Conservation (phyloP, 176 grass and related monocot species). For the Zizania latifolia region DNA sequence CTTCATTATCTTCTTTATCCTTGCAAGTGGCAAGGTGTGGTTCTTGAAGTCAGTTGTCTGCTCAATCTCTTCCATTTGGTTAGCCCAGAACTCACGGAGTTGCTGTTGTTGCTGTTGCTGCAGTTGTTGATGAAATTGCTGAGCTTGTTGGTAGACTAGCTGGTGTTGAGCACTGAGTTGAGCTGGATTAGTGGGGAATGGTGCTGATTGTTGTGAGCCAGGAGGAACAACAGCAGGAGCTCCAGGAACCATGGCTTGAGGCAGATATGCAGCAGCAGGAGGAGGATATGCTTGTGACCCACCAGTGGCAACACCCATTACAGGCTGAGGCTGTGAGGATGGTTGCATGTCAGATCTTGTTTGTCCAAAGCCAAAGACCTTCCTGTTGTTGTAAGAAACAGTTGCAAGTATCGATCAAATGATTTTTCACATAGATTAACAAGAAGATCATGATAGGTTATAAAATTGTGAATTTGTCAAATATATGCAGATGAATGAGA, state of each 20-base stretch:
- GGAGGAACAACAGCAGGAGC: constrained; percentile 26
- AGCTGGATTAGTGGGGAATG: constrained; percentile 1
- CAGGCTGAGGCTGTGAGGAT: constrained; percentile 45
- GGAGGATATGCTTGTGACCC: constrained; percentile 46
- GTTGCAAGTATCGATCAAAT: neutral
- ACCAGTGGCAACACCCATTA: constrained; percentile 42
- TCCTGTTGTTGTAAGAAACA: neutral
- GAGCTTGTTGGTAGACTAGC: neutral
- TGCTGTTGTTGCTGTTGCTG: neutral
- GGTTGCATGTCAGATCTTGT: constrained; percentile 38
- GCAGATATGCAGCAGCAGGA: constrained; percentile 8
- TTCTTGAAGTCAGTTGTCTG: constrained; percentile 18
- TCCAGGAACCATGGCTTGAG: constrained; percentile 32
- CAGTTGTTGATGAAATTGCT: neutral
- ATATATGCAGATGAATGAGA: constrained; percentile 3
- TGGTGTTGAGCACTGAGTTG: constrained; percentile 1
- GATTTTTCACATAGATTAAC: neutral
- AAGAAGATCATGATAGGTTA: neutral
- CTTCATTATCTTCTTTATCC: constrained; percentile 36
- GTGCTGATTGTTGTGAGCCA: constrained; percentile 18
- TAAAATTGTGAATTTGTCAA: neutral
- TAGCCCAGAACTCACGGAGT: constrained; percentile 2
- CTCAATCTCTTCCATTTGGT: neutral
- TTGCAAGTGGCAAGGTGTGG: constrained; percentile 5
- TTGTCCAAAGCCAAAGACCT: constrained; percentile 9